These are phyloP conservation scores for Coniochaeta pulveracea DNA, from an alignment of 2,329 filamentous ascomycete species.

Conservation along the genomic window DNA sequence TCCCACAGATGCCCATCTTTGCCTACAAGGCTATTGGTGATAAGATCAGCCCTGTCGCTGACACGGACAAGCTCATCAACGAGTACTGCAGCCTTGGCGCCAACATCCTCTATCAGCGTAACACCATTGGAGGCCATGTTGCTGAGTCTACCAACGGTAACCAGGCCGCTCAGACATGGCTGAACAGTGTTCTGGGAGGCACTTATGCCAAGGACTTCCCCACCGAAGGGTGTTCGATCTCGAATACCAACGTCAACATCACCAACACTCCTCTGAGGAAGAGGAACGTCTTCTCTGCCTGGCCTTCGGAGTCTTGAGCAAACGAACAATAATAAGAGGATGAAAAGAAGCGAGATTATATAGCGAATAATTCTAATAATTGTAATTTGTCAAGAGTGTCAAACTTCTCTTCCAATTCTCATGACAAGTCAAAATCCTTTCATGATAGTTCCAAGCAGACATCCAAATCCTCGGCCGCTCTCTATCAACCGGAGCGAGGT, in stretches of 20 bases:
- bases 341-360: too few species aligned
- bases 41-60: constrained; percentile 24
- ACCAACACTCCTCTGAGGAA: background rate
- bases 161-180: background rate
- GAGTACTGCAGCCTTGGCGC: constrained; percentile 26
- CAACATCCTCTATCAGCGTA: constrained; percentile 28
- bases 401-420: too few species aligned
- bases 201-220: background rate
- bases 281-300: too few species aligned
- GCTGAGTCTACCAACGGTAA: constrained; percentile 16
- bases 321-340: too few species aligned
- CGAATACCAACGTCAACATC: background rate
- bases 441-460: too few species aligned
- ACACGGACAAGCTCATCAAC: constrained; percentile 27
- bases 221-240: background rate
- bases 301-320: too few species aligned
- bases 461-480: too few species aligned
- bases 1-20: constrained; percentile 24
- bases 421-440: too few species aligned
- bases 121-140: constrained; percentile 26
- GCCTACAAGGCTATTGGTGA: constrained; percentile 31
- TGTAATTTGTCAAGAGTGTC: too few species aligned
- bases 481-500: too few species aligned
- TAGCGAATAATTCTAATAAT: too few species aligned
- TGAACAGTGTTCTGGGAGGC: background rate